A percentile compares a stretch with the other conserved stretches of the same genome.
These are phyloP conservation scores for Thielaviopsis ethacetica DNA, from an alignment of 2,329 filamentous ascomycete species.

Conservation along the genomic window DNA sequence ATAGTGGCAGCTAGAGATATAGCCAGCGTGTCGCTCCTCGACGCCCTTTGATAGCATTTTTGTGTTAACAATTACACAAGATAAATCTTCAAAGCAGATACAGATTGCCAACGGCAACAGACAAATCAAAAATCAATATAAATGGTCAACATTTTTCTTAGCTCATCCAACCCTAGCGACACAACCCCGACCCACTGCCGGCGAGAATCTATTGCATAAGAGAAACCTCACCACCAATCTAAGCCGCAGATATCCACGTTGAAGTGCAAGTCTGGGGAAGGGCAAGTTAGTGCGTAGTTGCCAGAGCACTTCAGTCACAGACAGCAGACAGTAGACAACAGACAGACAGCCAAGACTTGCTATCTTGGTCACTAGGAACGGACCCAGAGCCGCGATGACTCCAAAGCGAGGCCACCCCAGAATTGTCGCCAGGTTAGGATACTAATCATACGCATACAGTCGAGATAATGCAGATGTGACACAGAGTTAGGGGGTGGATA, in stretches of 20 bases:
- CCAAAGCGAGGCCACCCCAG: not conserved
- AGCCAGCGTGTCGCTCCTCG: no score
- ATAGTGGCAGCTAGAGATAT: no score
- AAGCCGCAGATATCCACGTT: not conserved
- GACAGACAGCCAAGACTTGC: no score
- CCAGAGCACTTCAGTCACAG: no score
- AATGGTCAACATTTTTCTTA: no score
- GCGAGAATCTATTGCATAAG: not conserved
- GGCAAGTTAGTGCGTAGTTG: not conserved
- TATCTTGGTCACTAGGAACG: not conserved
- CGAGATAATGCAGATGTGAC: constrained; percentile 2
- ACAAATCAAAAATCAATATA: no score
- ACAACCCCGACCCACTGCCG: not conserved
- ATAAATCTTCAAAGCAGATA: no score
- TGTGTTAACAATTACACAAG: no score
- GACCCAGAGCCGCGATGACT: not conserved
- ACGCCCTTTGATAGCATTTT: no score
- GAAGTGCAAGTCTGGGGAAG: not conserved
- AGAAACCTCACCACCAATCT: not conserved
- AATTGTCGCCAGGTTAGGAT: not conserved
- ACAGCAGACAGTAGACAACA: not conserved
- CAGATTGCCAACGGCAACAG: no score
- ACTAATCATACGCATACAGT: not conserved
- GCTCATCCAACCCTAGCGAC: not conserved
- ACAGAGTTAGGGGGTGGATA: not conserved